Evolutionary conservation across 306 rosid genomes (phyloP), one percentile per base, ranked within the genome.

Genomic region (Quercus alba): DNA sequence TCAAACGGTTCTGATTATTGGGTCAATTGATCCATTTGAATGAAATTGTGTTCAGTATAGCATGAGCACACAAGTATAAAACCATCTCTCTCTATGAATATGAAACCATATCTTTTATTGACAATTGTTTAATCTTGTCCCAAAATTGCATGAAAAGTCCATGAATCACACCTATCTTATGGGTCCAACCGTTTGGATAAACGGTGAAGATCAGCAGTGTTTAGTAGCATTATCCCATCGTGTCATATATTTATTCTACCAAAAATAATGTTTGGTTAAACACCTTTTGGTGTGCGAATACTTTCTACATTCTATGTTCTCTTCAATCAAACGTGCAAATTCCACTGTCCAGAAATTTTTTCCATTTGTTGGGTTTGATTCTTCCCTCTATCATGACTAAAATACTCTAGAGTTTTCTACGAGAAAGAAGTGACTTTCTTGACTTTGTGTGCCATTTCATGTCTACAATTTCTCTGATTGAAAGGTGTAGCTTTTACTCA

Each of bases 391-490:
- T 78, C 38, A 20, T 79, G 74, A 21, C 58, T 38, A 23, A 55
- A 71, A 81, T 26, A 52, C 46, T 70, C 83, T 35, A 56, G 73
- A 54, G 20, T 82, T 66, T 72, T 82, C 66, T 76, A 21, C 17
- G n/a, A 76, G 23, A 76, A 56, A 74, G 74, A 72, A 70, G 75
- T 46, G 80, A 84, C 85, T 77, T 80, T 4, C 80, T 84, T 84
- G 93, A 89, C 93, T 87, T 87, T 86, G 13, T 76, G 74, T 61
- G 75, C 31, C 5, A 46, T 78, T 78, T 18, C 17, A 56, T 66
- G 3, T 61, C 19, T 57, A 13, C 8, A 19, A 17, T 82, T 85
- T 83, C 85, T 83, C 75, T 77, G 76, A 14, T 62, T 77, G 81
- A 68, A 61, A 73, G 2, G 17, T 64, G 77, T 72, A 35, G 56